Conservation (phyloP, 352 stramenopile genomes). For the Pythium guiyangense region DNA sequence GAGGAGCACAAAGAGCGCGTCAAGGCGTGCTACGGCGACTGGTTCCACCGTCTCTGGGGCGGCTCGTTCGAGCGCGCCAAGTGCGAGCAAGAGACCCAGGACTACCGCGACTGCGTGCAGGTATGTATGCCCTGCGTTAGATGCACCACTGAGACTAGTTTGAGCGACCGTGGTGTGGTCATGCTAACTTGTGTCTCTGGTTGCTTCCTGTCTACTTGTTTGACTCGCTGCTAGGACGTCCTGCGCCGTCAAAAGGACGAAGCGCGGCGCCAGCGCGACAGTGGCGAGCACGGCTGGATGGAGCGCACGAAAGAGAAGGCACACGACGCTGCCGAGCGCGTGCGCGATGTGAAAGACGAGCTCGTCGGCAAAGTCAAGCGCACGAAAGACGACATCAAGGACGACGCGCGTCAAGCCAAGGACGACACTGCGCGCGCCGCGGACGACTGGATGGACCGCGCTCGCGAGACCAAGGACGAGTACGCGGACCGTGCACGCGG, state of each 20-base stretch:
- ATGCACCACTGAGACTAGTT: too few relatives aligned
- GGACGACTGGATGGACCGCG: slow-evolving; percentile 18
- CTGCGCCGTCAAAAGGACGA: slow-evolving; percentile 33
- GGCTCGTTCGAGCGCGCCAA: too few relatives aligned
- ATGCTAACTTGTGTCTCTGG: too few relatives aligned
- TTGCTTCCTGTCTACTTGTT: background rate
- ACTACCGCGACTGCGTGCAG: slow-evolving; percentile 71
- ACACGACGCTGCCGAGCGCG: slow-evolving; percentile 23
- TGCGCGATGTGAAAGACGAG: slow-evolving; percentile 24
- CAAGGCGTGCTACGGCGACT: too few relatives aligned
- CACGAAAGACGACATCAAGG: too few relatives aligned
- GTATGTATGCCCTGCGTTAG: slow-evolving; percentile 15
- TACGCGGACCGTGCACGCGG: too few relatives aligned
- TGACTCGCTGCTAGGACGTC: slow-evolving; percentile 24
- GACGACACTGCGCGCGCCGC: slow-evolving; percentile 20
- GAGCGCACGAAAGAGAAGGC: slow-evolving; percentile 35
- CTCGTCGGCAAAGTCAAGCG: slow-evolving; percentile 55
- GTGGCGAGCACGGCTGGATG: slow-evolving; percentile 45
- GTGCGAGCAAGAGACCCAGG: slow-evolving; percentile 61
- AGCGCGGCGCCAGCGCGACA: background rate
- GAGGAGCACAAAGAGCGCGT: too few relatives aligned
- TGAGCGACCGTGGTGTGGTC: too few relatives aligned
- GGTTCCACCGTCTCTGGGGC: too few relatives aligned
- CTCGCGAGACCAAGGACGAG: slow-evolving; percentile 14
- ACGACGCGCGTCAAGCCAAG: slow-evolving; percentile 29